Evolutionary conservation across 176 grass and related monocot species (phyloP).

Genomic region (sorghum (Sorghum bicolor)): Sorghum_bicolor_NCBIv3 NC_012870.2:76487501-76488000

Average conservation of each 20-base stretch:
- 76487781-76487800: slow-evolving; percentile 49
- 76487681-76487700: slow-evolving; percentile 54
- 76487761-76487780: slow-evolving; percentile 63
- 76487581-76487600: slow-evolving; percentile 40
- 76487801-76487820: slow-evolving; percentile 56
- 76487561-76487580: slow-evolving; percentile 21
- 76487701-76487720: slow-evolving; percentile 58
- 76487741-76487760: slow-evolving; percentile 65
- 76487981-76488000: slow-evolving; percentile 73
- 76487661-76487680: slow-evolving; percentile 46
- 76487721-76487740: slow-evolving; percentile 77
- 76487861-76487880: slow-evolving; percentile 79
- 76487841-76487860: slow-evolving; percentile 62
- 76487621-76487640: slow-evolving; percentile 41
- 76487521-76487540: slow-evolving; percentile 13
- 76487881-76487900: slow-evolving; percentile 54
- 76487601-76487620: slow-evolving; percentile 57
- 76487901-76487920: slow-evolving; percentile 75
- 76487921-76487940: slow-evolving; percentile 82
- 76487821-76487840: slow-evolving; percentile 64
- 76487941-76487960: slow-evolving; percentile 56
- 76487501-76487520: not conserved
- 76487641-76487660: slow-evolving; percentile 55
- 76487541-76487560: slow-evolving; percentile 14
- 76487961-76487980: slow-evolving; percentile 79